phyloP scores from a whole-genome alignment of 2,329 filamentous ascomycete species.

The Fusarium duplospermum region DNA sequence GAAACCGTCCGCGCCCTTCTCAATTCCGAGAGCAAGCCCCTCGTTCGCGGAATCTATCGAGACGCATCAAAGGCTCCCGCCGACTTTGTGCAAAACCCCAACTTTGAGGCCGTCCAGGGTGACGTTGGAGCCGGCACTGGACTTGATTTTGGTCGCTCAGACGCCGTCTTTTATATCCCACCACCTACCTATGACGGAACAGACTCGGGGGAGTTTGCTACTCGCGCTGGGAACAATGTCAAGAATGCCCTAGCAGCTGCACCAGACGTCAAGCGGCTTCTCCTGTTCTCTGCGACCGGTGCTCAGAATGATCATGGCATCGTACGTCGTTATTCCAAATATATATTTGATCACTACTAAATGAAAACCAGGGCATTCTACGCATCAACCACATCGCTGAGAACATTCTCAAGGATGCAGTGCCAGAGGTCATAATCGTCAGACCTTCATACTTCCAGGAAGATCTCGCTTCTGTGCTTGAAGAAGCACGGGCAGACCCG shows the following conservation, averaged over 20 bases:
- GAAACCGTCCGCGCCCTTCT: constrained; percentile 44
- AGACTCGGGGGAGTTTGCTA: constrained; percentile 39
- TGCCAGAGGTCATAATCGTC: constrained; percentile 32
- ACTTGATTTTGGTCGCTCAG: constrained; percentile 43
- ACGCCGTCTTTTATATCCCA: constrained; percentile 49
- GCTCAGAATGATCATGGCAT: constrained; percentile 45
- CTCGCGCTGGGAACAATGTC: constrained; percentile 38
- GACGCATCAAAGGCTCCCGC: constrained; percentile 42
- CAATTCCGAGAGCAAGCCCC: constrained; percentile 23
- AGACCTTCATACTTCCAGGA: constrained; percentile 37
- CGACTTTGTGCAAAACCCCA: constrained; percentile 41
- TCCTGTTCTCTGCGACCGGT: constrained; percentile 45
- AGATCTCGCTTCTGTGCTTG: constrained; percentile 30
- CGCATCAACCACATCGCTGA: constrained; percentile 36
- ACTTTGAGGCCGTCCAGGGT: constrained; percentile 44
- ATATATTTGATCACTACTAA: background rate
- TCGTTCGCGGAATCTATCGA: constrained; percentile 46
- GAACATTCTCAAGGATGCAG: constrained; percentile 17
- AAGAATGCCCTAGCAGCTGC: constrained; percentile 31
- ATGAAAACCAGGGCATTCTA: constrained; percentile 38
- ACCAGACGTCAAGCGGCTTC: constrained; percentile 19
- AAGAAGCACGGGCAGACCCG: constrained; percentile 31
- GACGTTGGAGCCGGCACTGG: constrained; percentile 40
- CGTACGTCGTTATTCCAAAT: constrained; percentile 12
- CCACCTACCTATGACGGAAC: constrained; percentile 44